phyloP scores from a whole-genome alignment of 2,329 filamentous ascomycete species.

The Lasiodiplodia citricola region DNA sequence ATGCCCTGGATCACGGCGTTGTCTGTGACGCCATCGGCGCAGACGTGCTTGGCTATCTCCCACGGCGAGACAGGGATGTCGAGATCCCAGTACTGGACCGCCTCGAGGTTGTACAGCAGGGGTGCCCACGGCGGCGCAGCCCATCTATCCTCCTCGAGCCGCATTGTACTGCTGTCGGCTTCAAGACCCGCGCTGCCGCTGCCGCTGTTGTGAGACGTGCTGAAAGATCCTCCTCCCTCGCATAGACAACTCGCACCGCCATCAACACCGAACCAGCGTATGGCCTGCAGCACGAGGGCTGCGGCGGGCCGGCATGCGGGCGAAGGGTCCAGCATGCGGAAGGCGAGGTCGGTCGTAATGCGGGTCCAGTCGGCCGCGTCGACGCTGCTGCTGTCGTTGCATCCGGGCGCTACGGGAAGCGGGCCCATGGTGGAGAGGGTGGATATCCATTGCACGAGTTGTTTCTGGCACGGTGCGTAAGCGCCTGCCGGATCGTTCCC shows the following conservation, averaged over 20 bases:
- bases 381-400: no score
- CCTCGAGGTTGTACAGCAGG: conserved; percentile 7
- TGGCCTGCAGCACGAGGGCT: not conserved
- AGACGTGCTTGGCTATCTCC: not conserved
- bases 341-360: not conserved
- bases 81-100: not conserved
- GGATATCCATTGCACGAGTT: not conserved
- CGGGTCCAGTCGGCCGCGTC: not conserved
- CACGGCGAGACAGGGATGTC: not conserved
- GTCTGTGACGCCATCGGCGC: not conserved
- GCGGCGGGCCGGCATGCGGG: not conserved
- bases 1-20: not conserved
- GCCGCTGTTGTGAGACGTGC: no score
- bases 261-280: not conserved
- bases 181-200: not conserved
- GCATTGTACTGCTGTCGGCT: not conserved
- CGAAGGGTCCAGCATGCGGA: not conserved
- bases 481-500: no score
- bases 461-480: no score
- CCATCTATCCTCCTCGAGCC: not conserved
- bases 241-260: not conserved
- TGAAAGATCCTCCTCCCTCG: not conserved
- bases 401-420: not conserved
- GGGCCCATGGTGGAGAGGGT: not conserved
- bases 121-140: not conserved